phyloP scores from a whole-genome alignment of 495 filamentous ascomycete species.

The Aspergillus hancockii region DNA sequence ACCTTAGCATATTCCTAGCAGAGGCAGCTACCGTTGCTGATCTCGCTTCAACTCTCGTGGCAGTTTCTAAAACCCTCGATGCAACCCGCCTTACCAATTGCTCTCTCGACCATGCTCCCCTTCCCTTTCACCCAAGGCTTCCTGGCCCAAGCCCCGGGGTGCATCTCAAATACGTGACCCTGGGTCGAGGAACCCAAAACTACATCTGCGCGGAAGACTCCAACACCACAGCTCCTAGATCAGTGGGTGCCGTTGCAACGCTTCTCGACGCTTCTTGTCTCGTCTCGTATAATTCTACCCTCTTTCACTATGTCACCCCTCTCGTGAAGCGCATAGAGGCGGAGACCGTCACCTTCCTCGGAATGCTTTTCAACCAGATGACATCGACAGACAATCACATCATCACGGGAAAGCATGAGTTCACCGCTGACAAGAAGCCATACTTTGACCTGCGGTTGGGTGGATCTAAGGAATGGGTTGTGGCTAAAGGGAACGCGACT shows the following conservation, averaged over 20 bases:
- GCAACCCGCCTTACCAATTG: slow-evolving; percentile 28
- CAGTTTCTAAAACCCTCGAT: neutral
- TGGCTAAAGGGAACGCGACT: slow-evolving; percentile 44
- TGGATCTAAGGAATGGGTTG: slow-evolving; percentile 36
- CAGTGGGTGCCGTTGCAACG: slow-evolving; percentile 64
- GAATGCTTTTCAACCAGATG: slow-evolving; percentile 24
- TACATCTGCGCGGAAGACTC: slow-evolving; percentile 61
- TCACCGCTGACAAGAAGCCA: slow-evolving; percentile 51
- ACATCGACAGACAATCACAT: slow-evolving; percentile 29
- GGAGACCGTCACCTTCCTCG: slow-evolving; percentile 33
- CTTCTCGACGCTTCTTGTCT: slow-evolving; percentile 63
- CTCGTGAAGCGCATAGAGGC: slow-evolving; percentile 41
- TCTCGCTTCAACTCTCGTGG: neutral
- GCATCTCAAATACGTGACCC: slow-evolving; percentile 59
- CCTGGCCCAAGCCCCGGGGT: slow-evolving; percentile 25
- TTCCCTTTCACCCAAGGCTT: slow-evolving; percentile 43
- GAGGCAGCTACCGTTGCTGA: neutral
- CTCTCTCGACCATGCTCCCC: slow-evolving; percentile 26
- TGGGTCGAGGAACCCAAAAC: slow-evolving; percentile 78
- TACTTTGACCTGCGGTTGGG: slow-evolving; percentile 58
- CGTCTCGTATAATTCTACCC: slow-evolving; percentile 27
- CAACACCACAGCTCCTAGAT: slow-evolving; percentile 29
- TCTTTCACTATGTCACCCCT: slow-evolving; percentile 36
- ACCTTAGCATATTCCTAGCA: neutral
- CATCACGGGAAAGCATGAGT: slow-evolving; percentile 66